Conservation (phyloP, 257 asterid species). For the Scutellaria baicalensis region DNA sequence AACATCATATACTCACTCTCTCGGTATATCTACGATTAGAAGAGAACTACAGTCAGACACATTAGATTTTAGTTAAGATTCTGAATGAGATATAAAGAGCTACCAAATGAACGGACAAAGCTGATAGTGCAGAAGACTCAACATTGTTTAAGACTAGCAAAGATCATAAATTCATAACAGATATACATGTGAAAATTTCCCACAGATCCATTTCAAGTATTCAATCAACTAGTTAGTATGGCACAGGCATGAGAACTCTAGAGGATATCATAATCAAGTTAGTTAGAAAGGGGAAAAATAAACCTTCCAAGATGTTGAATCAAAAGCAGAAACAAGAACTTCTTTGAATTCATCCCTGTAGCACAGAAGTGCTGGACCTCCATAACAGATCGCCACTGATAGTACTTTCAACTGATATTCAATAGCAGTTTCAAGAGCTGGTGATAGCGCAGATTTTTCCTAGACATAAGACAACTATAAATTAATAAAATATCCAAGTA, state of each 20-base stretch:
- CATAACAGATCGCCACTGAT: conserved; percentile 90
- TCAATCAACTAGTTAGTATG: background rate
- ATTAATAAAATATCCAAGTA: conserved; percentile 13
- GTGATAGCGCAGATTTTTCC: conserved; percentile 74
- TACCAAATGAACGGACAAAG: background rate
- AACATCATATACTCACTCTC: background rate
- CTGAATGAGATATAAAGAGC: background rate
- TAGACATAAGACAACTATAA: conserved; percentile 27
- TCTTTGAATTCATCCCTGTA: conserved; percentile 77
- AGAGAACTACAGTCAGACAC: background rate
- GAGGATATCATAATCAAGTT: background rate
- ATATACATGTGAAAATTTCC: background rate
- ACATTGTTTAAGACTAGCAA: background rate
- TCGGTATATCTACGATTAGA: background rate
- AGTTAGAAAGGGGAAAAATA: conserved; percentile 20
- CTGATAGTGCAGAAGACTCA: background rate
- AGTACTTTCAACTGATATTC: conserved; percentile 90
- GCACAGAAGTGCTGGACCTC: conserved; percentile 73
- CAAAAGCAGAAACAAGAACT: conserved; percentile 75
- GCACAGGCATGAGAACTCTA: background rate
- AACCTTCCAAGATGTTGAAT: conserved; percentile 99
- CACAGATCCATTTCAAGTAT: background rate
- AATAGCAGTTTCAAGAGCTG: conserved; percentile 84
- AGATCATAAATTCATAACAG: background rate
- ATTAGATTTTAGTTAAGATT: background rate